Evolutionary conservation across 2,329 filamentous ascomycete species (phyloP).

Genomic region (Huntiella decipiens): DNA sequence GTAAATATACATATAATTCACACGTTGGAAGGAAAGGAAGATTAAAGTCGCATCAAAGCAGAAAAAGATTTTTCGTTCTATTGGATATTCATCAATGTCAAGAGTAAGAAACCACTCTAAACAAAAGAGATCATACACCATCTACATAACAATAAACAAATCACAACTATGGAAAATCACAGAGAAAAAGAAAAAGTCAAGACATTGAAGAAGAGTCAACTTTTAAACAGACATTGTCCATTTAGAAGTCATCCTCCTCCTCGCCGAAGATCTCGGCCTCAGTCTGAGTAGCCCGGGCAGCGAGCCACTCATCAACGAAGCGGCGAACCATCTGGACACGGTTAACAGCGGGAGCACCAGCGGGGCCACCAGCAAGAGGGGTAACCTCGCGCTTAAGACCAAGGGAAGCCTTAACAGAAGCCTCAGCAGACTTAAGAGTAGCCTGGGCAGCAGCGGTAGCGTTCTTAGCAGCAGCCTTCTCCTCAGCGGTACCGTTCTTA

Average conservation of each 20-base stretch:
- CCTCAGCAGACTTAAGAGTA: background rate
- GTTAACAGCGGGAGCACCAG: background rate
- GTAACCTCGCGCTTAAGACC: background rate
- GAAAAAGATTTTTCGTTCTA: too few species aligned
- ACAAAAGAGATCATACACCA: background rate
- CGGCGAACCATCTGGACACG: slow-evolving; percentile 7
- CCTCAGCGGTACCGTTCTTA: background rate
- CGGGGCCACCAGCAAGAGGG: background rate
- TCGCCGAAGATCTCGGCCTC: slow-evolving; percentile 7
- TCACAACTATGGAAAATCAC: background rate
- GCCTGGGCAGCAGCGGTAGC: background rate
- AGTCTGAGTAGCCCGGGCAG: slow-evolving; percentile 4
- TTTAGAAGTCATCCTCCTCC: slow-evolving; percentile 8
- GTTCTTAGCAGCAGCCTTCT: slow-evolving; percentile 2
- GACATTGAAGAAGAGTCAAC: background rate
- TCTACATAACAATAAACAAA: background rate
- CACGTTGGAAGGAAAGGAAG: too few species aligned
- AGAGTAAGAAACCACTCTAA: background rate
- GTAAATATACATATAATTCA: too few species aligned
- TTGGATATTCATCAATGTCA: background rate
- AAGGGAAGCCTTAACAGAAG: background rate
- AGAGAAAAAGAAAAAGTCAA: background rate
- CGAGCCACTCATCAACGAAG: slow-evolving; percentile 7
- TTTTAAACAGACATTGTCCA: background rate
- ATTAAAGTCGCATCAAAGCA: too few species aligned